Base-by-base conservation (phyloP, 1,139 yeast genomes). In the Diutina ranongensis region DNA sequence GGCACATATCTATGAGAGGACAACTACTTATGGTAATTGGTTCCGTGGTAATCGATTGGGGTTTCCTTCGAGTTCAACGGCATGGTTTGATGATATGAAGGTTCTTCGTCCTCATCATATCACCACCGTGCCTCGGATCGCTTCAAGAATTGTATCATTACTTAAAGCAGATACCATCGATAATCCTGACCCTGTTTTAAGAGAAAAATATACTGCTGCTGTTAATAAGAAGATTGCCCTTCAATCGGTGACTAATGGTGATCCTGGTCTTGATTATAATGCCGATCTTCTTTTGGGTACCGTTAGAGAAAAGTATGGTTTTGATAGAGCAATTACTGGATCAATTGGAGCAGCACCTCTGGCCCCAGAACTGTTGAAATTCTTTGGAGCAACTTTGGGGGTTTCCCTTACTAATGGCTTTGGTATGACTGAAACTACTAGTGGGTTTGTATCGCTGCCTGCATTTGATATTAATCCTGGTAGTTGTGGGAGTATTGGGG, bases 1-100 rank as follows among this genome's bases (percentile, higher is more conserved):
- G 55, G 87, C 89, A 1, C 89, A 83, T 58, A 82, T 83, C 50
- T 51, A 44, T 42, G 85, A 81, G 51, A 57, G 49, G 9, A 31
- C 47, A 25, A 56, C 57, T 35, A 46, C 63, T 33, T 53, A 57
- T 0, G 56, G 54, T 41, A 52, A 54, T 54, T 76, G 48, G 19
- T 53, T 62, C 33, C 40, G 51, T 36, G 71, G 77, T 10, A 55
- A 56, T 13, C 58, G 64, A 10, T 52, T 71, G 36, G 72, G 72
- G 3, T 65, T 69, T 57, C 75, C 76, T 18, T 62, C 71, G 1
- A 64, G 70, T 12, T 71, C 72, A 1, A 52, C 60, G 35, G 61
- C 68, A 4, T 58, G 68, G 35, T 49, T 69, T 46, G 72, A 68
- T 19, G 74, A 69, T 51, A 54, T 68, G 35, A 58, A 61, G 49